phyloP scores from a whole-genome alignment of 2,329 filamentous ascomycete genomes.

The Neofusicoccum umdonicola region DNA sequence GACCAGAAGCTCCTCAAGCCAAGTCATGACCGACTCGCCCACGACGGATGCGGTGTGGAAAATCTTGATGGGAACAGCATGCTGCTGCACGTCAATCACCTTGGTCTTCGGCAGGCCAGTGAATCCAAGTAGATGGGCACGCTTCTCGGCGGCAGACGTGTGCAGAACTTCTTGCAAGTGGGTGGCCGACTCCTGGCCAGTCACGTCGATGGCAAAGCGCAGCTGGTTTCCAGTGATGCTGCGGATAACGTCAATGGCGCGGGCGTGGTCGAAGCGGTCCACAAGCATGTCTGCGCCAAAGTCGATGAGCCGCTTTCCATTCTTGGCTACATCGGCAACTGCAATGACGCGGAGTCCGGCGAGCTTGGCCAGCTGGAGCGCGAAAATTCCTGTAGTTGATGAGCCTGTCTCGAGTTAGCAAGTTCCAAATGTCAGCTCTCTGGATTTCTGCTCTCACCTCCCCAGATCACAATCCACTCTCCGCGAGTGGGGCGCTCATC shows the following conservation, averaged over 20 bases:
- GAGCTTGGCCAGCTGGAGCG: conserved; percentile 66
- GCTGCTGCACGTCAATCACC: conserved; percentile 51
- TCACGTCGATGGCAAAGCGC: conserved; percentile 14
- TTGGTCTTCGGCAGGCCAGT: conserved; percentile 63
- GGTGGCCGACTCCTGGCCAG: conserved; percentile 4
- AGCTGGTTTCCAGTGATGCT: conserved; percentile 12
- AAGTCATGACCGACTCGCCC: conserved; percentile 61
- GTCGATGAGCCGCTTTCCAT: conserved; percentile 39
- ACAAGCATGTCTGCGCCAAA: conserved; percentile 17
- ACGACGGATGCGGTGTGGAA: conserved; percentile 67
- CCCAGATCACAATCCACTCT: conserved; percentile 75
- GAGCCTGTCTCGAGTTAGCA: conserved; percentile 56
- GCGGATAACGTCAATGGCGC: conserved; percentile 14
- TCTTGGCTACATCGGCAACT: conserved; percentile 65
- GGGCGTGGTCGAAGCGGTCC: conserved; percentile 10
- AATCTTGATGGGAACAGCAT: conserved; percentile 71
- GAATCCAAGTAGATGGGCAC: conserved; percentile 63
- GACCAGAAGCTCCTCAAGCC: conserved; percentile 66
- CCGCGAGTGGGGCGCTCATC: conserved; percentile 57
- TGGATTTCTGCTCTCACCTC: conserved; percentile 38
- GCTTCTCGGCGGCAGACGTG: conserved; percentile 9
- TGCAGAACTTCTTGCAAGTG: conserved; percentile 5
- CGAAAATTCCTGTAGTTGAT: conserved; percentile 66
- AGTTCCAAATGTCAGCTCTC: background rate
- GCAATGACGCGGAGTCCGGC: conserved; percentile 64